A percentile compares a stretch with the other conserved stretches of the same genome.
Conservation (phyloP, 2,329 filamentous ascomycete genomes). For the Hortaea werneckii region DNA sequence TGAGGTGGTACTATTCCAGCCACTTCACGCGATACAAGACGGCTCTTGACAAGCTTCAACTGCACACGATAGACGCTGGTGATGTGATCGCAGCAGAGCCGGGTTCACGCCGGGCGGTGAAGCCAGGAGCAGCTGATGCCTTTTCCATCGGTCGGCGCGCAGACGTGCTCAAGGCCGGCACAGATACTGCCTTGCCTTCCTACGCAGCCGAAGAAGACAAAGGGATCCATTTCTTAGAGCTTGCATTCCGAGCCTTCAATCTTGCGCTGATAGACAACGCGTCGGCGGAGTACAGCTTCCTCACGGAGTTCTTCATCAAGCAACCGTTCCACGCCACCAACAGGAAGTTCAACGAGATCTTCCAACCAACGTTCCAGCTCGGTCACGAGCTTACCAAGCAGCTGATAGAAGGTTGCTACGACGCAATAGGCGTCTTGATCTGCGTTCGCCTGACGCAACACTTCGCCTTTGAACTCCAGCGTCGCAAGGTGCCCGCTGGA, state of each 20-base stretch:
- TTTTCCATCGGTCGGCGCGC: slow-evolving; percentile 81
- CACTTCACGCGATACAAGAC: slow-evolving; percentile 83
- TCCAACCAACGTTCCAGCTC: slow-evolving; percentile 78
- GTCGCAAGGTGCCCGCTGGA: slow-evolving; percentile 76
- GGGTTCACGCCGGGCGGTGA: slow-evolving; percentile 32
- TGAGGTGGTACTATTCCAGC: slow-evolving; percentile 94
- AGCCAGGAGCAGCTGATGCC: slow-evolving; percentile 54
- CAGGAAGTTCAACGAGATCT: slow-evolving; percentile 76
- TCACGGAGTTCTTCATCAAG: slow-evolving; percentile 80
- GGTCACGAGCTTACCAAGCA: slow-evolving; percentile 67
- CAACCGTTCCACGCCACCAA: slow-evolving; percentile 68
- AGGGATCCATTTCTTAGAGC: slow-evolving; percentile 74
- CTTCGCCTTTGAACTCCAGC: slow-evolving; percentile 85
- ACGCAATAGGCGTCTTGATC: slow-evolving; percentile 79
- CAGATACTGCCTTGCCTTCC: slow-evolving; percentile 68
- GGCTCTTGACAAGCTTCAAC: slow-evolving; percentile 71
- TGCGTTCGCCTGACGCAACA: slow-evolving; percentile 90
- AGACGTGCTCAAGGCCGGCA: slow-evolving; percentile 66
- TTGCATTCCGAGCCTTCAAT: slow-evolving; percentile 89
- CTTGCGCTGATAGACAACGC: slow-evolving; percentile 88
- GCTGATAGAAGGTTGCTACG: slow-evolving; percentile 65
- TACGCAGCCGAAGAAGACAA: slow-evolving; percentile 89
- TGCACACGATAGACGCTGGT: slow-evolving; percentile 72
- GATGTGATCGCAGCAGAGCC: slow-evolving; percentile 63
- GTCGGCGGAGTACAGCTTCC: slow-evolving; percentile 87